Conservation (phyloP, 129 eudicot genomes). For the Saposhnikovia divaricata region DNA sequence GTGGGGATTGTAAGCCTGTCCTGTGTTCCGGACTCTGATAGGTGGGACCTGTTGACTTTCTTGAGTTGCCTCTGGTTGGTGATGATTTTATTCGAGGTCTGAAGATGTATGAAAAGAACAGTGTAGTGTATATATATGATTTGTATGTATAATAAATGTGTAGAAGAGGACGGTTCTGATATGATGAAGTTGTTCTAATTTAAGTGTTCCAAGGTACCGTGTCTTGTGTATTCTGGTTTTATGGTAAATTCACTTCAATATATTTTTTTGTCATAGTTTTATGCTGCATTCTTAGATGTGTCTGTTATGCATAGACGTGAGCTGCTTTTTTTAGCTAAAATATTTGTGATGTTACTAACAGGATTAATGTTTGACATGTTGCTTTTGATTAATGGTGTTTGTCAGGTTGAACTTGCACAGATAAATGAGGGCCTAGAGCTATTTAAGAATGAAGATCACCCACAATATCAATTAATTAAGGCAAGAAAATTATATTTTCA, state of each 20-base stretch:
- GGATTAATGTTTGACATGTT: conserved; percentile 1
- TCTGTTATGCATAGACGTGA: not conserved
- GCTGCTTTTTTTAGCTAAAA: conserved; percentile 1
- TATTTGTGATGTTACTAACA: not conserved
- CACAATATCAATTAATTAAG: conserved; percentile 75
- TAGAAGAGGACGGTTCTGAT: no score
- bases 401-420: conserved; percentile 80
- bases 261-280: not conserved
- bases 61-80: no score
- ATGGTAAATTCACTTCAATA: not conserved
- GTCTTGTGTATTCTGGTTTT: not conserved
- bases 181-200: no score
- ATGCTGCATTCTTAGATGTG: not conserved
- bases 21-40: no score
- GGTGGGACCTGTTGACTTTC: no score
- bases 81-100: no score
- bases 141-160: no score
- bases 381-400: not conserved
- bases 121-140: no score
- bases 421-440: conserved; percentile 50
- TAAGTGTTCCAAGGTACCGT: not conserved
- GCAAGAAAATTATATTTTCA: conserved; percentile 36
- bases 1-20: not conserved
- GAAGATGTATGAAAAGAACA: no score
- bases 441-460: conserved; percentile 64